Evolutionary conservation across 1,284 basidiomycete genomes (phyloP).

Genomic region (Sphaerobolus stellatus): DNA sequence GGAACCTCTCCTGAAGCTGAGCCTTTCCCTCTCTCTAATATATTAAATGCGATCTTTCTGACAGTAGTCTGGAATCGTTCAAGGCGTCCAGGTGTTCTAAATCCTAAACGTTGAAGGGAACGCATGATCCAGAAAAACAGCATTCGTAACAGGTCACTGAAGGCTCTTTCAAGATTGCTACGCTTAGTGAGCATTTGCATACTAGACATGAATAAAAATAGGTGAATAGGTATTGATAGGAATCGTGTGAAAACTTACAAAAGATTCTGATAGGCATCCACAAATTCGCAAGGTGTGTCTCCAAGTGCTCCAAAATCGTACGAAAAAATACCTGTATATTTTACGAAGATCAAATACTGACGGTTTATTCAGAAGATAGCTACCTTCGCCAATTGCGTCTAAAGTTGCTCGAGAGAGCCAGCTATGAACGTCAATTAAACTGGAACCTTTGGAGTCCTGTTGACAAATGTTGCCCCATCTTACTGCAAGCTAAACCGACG

Average conservation of each 20-base stretch:
- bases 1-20: constrained; percentile 27
- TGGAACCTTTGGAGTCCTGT: constrained; percentile 24
- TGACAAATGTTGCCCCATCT: constrained; percentile 42
- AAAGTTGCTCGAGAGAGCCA: constrained; percentile 31
- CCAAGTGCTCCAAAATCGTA: constrained; percentile 33
- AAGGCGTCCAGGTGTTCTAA: constrained; percentile 24
- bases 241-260: constrained; percentile 23
- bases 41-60: constrained; percentile 40
- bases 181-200: constrained; percentile 8
- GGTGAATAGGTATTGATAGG: neutral
- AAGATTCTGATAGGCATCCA: constrained; percentile 29
- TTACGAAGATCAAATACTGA: neutral
- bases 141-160: constrained; percentile 22
- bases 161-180: neutral
- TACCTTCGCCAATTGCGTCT: constrained; percentile 30
- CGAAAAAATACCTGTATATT: constrained; percentile 30
- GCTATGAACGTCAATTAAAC: constrained; percentile 39
- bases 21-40: constrained; percentile 37
- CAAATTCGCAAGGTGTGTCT: constrained; percentile 27
- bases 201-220: constrained; percentile 8
- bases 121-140: constrained; percentile 40
- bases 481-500: constrained; percentile 36
- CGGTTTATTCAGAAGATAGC: neutral
- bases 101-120: constrained; percentile 34
- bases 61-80: constrained; percentile 28